Base-by-base conservation (phyloP, 2,329 filamentous ascomycete genomes). In the Polytolypa hystricis region DNA sequence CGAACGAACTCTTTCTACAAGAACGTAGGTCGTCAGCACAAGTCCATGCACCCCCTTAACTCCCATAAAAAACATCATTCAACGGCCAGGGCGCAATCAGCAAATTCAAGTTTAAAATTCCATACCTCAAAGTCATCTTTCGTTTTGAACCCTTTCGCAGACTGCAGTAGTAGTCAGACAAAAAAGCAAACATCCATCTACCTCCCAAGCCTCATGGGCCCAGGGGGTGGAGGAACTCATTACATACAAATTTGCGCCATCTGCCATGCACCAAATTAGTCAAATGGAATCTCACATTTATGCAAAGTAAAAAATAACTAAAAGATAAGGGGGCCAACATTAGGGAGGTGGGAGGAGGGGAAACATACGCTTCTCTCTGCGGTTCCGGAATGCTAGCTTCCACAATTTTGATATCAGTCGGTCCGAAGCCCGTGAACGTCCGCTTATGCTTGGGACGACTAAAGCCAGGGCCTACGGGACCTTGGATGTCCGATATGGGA, bases 401-500 rank as follows among this genome's bases (percentile, higher is more conserved):
- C 33, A 96, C 84, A 52, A 66, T 81, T 69, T 94, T 95, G 69
- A 95, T 95, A 57, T 98, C 91, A 23, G 75, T 70, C 18, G 86
- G 74, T 21, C 86, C 87, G 56, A 96, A 91, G 6, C 91, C 91
- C 7, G 91, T 98, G 47, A 84, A 83, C n/a, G 89, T 96, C 49
- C 91, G 77, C 71, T 85, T 95, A 68, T 98, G 91, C 67, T 96
- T 98, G 30, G 91, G 91, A 42, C 91, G 74, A 77, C 64, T 79
- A 57, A 93, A 89, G 28, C 79, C 80, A 27, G 86, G 85, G n/a
- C 81, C 81, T 39, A 95, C 77, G 12, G 84, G 80, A 46, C 86
- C 87, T 60, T 84, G 73, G 44, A 96, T 79, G 56, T 94, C 85
- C 46, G 83, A 76, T 49, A 95, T 79, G 31, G 87, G 87, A 49